Conservation (phyloP, 148 eudicot genomes). For the Chenopodium album region DNA sequence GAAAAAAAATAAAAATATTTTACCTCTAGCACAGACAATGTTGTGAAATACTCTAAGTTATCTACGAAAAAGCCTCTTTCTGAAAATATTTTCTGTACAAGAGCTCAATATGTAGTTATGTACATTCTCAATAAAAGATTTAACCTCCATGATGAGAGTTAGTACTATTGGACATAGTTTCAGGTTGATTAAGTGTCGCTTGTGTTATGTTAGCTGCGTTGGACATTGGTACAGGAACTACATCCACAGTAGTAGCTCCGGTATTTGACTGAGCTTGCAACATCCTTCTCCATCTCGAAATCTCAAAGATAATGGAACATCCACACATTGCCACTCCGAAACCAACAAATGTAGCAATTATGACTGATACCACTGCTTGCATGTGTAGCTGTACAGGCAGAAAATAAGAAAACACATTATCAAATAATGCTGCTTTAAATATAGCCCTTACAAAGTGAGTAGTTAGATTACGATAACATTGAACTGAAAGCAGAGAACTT, state of each 20-base stretch:
- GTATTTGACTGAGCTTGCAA: slow-evolving; percentile 33
- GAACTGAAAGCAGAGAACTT: background rate
- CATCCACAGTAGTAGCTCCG: slow-evolving; percentile 18
- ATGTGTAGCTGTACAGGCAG: slow-evolving; percentile 53
- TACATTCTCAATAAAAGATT: background rate
- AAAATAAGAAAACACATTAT: background rate
- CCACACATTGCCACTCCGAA: slow-evolving; percentile 81
- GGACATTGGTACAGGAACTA: slow-evolving; percentile 1
- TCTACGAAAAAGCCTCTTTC: background rate
- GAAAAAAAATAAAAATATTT: background rate
- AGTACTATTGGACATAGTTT: background rate
- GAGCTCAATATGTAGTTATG: background rate
- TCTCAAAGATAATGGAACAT: slow-evolving; percentile 53
- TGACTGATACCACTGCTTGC: slow-evolving; percentile 69
- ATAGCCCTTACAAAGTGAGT: background rate
- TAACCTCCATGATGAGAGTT: background rate
- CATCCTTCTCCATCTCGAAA: slow-evolving; percentile 39
- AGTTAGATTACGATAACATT: background rate
- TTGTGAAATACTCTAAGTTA: background rate
- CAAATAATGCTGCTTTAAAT: background rate
- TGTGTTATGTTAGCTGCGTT: slow-evolving; percentile 18
- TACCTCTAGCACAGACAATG: background rate
- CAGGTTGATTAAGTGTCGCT: slow-evolving; percentile 17
- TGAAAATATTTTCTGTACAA: background rate
- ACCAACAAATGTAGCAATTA: slow-evolving; percentile 82